A percentile compares a stretch with the other conserved stretches of the same genome.
phyloP scores from a whole-genome alignment of 1,284 basidiomycete genomes.

The Malassezia equina region DNA sequence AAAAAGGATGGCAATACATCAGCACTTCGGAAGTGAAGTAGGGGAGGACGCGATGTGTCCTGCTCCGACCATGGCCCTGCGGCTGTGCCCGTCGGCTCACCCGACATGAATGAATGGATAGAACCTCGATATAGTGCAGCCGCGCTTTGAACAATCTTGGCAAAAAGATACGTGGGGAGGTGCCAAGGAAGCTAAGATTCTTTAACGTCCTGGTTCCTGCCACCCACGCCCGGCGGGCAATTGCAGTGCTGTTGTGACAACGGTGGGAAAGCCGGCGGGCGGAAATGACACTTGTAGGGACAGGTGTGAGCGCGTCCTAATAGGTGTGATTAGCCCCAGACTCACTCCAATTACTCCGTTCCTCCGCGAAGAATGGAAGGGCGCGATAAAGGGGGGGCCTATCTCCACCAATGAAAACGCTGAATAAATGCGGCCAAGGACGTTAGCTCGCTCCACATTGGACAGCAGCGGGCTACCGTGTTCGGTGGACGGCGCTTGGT shows the following conservation, averaged over 20 bases:
- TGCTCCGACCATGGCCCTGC: not conserved
- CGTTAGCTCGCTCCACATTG: not conserved
- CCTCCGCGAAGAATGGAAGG: not conserved
- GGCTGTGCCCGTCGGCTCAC: not conserved
- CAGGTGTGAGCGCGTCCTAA: not conserved
- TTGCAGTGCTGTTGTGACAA: not conserved
- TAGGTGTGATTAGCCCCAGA: not conserved
- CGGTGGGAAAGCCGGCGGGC: too few relatives aligned
- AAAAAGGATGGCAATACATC: not conserved
- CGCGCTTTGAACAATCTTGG: not conserved
- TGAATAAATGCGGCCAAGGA: not conserved
- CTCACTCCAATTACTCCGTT: not conserved
- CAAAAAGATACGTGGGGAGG: too few relatives aligned
- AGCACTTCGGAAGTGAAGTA: not conserved
- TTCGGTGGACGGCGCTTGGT: not conserved
- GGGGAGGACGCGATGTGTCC: not conserved
- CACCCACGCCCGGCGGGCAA: not conserved
- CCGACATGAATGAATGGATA: not conserved
- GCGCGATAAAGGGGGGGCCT: not conserved
- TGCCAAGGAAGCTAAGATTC: not conserved
- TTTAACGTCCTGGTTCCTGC: not conserved
- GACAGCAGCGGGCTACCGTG: not conserved
- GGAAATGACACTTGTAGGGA: not conserved
- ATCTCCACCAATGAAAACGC: not conserved
- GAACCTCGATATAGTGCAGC: not conserved